Conservation (phyloP, 306 rosid species). For the Cucurbita maxima region DNA sequence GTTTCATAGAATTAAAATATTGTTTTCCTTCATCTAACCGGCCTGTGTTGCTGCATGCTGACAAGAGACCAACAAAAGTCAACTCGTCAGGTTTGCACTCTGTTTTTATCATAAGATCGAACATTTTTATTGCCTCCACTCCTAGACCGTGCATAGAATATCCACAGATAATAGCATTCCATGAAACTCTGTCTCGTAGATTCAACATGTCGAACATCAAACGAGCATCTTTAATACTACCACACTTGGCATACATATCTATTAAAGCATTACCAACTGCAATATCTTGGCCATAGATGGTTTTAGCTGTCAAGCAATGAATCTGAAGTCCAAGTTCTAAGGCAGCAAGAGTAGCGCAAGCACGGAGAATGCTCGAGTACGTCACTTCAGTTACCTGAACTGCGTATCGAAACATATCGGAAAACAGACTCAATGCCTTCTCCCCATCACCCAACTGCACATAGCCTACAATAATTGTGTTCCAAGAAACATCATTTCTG, state of each 20-base stretch:
- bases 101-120: constrained; percentile 26
- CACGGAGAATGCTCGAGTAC: constrained; percentile 34
- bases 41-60: constrained; percentile 42
- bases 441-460: constrained; percentile 31
- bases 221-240: constrained; percentile 25
- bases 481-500: constrained; percentile 34
- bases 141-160: constrained; percentile 33
- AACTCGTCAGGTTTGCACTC: constrained; percentile 24
- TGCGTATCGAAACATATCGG: constrained; percentile 15
- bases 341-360: constrained; percentile 30
- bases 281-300: constrained; percentile 19
- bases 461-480: constrained; percentile 34
- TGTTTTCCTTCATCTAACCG: constrained; percentile 29
- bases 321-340: constrained; percentile 32
- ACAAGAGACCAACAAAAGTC: constrained; percentile 34
- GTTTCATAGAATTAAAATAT: constrained; percentile 26
- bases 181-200: constrained; percentile 27
- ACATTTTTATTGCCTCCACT: constrained; percentile 21
- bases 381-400: constrained; percentile 33
- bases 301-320: constrained; percentile 32
- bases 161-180: constrained; percentile 39
- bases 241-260: constrained; percentile 47
- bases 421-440: constrained; percentile 26
- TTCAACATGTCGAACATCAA: constrained; percentile 25
- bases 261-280: constrained; percentile 33